phyloP scores from a whole-genome alignment of 257 asterid species.

The Lycium barbarum region DNA sequence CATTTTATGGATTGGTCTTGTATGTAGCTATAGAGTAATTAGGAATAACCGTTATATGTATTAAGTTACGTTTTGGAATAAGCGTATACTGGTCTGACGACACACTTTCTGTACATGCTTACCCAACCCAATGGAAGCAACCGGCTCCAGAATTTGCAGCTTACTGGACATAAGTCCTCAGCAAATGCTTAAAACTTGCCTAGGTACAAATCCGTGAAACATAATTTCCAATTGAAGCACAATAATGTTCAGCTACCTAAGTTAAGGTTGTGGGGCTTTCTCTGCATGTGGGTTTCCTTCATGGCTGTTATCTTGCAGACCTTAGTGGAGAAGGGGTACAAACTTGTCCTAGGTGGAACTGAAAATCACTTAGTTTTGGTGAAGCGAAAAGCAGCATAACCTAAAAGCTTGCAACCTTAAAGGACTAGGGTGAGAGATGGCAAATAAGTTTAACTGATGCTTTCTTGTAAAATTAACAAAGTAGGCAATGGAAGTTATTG shows the following conservation, averaged over 20 bases:
- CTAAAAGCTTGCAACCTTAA: background rate
- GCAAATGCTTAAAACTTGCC: background rate
- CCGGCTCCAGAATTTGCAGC: background rate
- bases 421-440: background rate
- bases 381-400: background rate
- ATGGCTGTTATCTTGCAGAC: slow-evolving; percentile 6
- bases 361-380: background rate
- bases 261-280: background rate
- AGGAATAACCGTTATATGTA: too few species aligned
- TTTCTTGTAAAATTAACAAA: background rate
- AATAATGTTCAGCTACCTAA: background rate
- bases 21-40: background rate
- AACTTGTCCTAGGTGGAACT: background rate
- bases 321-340: background rate
- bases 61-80: too few species aligned
- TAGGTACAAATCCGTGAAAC: background rate
- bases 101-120: background rate
- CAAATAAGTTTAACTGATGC: background rate
- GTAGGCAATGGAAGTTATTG: background rate
- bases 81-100: background rate
- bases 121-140: background rate
- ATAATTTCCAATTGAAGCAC: slow-evolving; percentile 16
- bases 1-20: background rate
- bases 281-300: background rate
- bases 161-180: background rate